These are phyloP conservation scores for Colletotrichum magnum DNA, from an alignment of 2,329 filamentous ascomycete genomes.

Conservation along the genomic window DNA sequence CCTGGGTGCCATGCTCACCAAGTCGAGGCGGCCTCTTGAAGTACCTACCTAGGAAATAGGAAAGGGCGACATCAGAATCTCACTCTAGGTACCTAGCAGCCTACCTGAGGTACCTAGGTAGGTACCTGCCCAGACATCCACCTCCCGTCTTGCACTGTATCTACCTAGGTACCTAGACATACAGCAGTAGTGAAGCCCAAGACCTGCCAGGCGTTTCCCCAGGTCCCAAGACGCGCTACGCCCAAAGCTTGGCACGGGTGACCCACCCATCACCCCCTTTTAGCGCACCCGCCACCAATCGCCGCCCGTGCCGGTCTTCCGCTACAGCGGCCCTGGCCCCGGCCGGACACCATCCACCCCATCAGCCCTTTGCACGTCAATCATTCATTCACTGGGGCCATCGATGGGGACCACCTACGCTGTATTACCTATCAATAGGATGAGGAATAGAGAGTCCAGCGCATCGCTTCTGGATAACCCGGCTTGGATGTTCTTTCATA, in stretches of 20 bases:
- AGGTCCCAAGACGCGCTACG: slow-evolving; percentile 33
- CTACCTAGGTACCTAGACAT: not conserved
- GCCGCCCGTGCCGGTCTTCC: slow-evolving; percentile 33
- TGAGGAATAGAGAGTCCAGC: not conserved
- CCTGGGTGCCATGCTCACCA: too few species aligned
- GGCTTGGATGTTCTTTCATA: slow-evolving; percentile 18
- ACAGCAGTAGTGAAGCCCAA: not conserved
- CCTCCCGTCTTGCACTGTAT: not conserved
- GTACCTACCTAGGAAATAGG: too few species aligned
- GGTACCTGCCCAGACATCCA: too few species aligned
- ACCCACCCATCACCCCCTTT: slow-evolving; percentile 10
- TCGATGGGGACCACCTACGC: not conserved
- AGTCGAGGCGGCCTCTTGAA: slow-evolving; percentile 16
- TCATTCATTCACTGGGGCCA: not conserved
- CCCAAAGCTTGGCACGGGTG: slow-evolving; percentile 38
- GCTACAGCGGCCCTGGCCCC: slow-evolving; percentile 7
- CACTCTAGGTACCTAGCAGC: too few species aligned
- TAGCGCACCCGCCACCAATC: slow-evolving; percentile 21
- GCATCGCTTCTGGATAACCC: slow-evolving; percentile 12
- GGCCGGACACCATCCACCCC: not conserved
- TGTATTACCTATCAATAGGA: too few species aligned
- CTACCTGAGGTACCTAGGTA: too few species aligned
- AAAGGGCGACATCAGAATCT: not conserved
- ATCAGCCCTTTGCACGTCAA: not conserved
- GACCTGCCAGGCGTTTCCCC: slow-evolving; percentile 19